Evolutionary conservation across 345 rosid species (phyloP).

Genomic region (Sapria himalayana): DNA sequence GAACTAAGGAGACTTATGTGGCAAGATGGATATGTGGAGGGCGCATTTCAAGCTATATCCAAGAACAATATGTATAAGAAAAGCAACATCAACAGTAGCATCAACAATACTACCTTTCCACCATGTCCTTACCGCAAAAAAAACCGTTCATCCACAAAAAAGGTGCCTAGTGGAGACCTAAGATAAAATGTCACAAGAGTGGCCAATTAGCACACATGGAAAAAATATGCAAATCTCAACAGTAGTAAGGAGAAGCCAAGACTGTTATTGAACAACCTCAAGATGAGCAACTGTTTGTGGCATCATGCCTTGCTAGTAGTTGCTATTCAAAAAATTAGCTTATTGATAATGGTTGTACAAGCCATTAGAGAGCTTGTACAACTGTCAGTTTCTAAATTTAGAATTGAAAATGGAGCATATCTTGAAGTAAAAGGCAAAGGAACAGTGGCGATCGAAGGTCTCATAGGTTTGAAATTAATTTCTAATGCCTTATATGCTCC

Average conservation of each 20-base stretch:
- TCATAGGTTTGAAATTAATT: conserved; percentile 2
- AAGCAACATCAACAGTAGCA: background rate
- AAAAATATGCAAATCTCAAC: conserved; percentile 1
- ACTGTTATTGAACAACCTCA: background rate
- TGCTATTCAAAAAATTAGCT: background rate
- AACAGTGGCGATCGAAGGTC: background rate
- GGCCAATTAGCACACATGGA: conserved; percentile 1
- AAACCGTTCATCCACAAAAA: background rate
- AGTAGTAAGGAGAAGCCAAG: conserved; percentile 2
- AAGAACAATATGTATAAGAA: background rate
- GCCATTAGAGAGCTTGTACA: background rate
- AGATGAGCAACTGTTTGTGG: background rate
- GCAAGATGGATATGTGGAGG: conserved; percentile 1
- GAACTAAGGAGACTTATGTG: conserved; percentile 6
- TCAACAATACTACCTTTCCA: background rate
- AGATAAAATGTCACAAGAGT: conserved; percentile 4
- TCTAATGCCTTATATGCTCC: background rate
- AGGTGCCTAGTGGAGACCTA: conserved; percentile 3
- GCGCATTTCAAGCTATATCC: background rate
- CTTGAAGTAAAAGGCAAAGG: background rate
- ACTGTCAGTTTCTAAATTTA: background rate
- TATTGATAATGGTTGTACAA: background rate
- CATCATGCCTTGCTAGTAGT: background rate
- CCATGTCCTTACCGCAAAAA: conserved; percentile 4
- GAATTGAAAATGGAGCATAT: background rate